Base-by-base conservation (phyloP, 306 rosid species). In the Geum urbanum region DNA sequence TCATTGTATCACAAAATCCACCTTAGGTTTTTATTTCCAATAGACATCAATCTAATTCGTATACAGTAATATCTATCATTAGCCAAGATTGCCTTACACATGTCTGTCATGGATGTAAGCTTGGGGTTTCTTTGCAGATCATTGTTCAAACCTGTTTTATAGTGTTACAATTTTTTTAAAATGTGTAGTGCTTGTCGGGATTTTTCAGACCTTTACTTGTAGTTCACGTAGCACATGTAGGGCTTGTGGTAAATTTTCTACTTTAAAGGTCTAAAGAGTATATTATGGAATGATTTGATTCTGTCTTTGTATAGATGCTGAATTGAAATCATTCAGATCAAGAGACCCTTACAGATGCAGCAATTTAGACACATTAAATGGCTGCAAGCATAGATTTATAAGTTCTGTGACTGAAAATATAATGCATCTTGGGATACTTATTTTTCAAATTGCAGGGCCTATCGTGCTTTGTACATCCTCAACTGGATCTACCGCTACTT, bases 401-500 rank as follows among this genome's bases (percentile, higher is more conserved):
- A 7, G 49, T 18, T 14, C 22, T 68, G 18, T 70, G n/a, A 15
- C 62, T 12, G 15, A 20, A 13, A 12, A 22, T 14, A 6, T 6
- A 4, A 14, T 69, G 45, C 41, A 40, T 19, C 22, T 53, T 18
- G 8, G 24, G 41, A 9, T 15, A 24, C 20, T 52, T 12, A 22
- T 76, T 24, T 68, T 74, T 79, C 27, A 16, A 75, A 79, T 52
- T 84, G 84, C 89, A 94, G 97, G 76, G 99, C 96, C 20, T 94
- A 94, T 67, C 99, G 97, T 62, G 97, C 86, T 50, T 81, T 94
- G 69, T 94, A 94, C 89, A 91, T 94, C 66, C 87, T 94, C 64
- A 94, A 94, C 76, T 94, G 99, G 99, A 94, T 94, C 74, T 94
- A 94, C 77, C 99, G 99, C 77, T 87, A 94, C 73, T 20, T 94